phyloP scores from a whole-genome alignment of 2,329 filamentous ascomycete species.

The Cordyceps militaris region DNA sequence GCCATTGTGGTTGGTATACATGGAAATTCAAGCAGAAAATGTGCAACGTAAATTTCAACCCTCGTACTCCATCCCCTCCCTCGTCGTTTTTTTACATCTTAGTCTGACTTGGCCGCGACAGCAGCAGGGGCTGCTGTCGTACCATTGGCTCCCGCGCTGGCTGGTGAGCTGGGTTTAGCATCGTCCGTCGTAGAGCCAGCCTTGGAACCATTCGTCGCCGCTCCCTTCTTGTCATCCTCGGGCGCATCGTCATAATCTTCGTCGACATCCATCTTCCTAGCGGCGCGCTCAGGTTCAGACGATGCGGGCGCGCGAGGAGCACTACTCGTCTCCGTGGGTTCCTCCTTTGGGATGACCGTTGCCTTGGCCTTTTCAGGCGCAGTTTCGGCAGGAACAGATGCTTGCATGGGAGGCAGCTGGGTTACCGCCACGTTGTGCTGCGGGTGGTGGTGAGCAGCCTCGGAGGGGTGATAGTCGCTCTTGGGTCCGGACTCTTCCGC shows the following conservation, averaged over 20 bases:
- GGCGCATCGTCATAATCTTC: slow-evolving; percentile 95
- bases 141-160: slow-evolving; percentile 42
- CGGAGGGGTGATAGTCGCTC: slow-evolving; percentile 71
- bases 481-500: slow-evolving; percentile 27
- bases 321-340: slow-evolving; percentile 39
- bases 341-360: slow-evolving; percentile 45
- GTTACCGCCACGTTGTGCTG: slow-evolving; percentile 48
- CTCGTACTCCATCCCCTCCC: slow-evolving; percentile 2
- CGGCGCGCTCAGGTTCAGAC: slow-evolving; percentile 70
- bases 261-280: slow-evolving; percentile 92
- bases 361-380: slow-evolving; percentile 41
- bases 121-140: slow-evolving; percentile 25
- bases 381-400: slow-evolving; percentile 36
- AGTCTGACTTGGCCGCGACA: slow-evolving; percentile 42
- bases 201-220: slow-evolving; percentile 36
- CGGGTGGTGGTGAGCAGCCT: slow-evolving; percentile 71
- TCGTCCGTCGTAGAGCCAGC: slow-evolving; percentile 44
- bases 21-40: slow-evolving; percentile 13
- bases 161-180: slow-evolving; percentile 42
- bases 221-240: slow-evolving; percentile 69
- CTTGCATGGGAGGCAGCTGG: slow-evolving; percentile 57
- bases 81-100: slow-evolving; percentile 14
- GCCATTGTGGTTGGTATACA: slow-evolving; percentile 15
- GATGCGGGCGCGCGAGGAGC: slow-evolving; percentile 41
- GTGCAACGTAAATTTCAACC: slow-evolving; percentile 9